A percentile compares a stretch with the other conserved stretches of the same genome.
Evolutionary conservation across 768 basidiomycete species (phyloP).

Genomic region (Boletus sp.): DNA sequence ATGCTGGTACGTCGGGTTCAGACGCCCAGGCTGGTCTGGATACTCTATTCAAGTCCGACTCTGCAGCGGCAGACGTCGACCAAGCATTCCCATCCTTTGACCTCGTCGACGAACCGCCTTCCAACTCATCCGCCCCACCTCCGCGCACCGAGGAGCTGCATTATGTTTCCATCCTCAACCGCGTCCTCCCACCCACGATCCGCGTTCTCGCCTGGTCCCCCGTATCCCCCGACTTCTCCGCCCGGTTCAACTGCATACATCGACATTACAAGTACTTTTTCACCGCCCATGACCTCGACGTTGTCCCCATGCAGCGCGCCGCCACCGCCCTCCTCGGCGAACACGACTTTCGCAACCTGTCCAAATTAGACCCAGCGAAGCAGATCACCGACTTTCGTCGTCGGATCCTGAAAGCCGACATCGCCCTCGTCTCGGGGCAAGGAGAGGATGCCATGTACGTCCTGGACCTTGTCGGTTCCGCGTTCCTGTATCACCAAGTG

Average conservation of each 20-base stretch:
- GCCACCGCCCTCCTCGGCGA: slow-evolving; percentile 74
- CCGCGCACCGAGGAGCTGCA: slow-evolving; percentile 54
- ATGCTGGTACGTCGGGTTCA: too few species aligned
- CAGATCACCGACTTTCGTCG: slow-evolving; percentile 82
- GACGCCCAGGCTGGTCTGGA: background rate
- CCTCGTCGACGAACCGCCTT: slow-evolving; percentile 38
- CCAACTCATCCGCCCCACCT: slow-evolving; percentile 31
- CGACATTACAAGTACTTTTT: slow-evolving; percentile 99
- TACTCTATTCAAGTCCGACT: background rate
- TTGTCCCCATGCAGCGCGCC: slow-evolving; percentile 72
- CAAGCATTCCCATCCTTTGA: slow-evolving; percentile 29
- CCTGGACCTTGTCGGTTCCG: slow-evolving; percentile 81
- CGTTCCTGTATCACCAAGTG: slow-evolving; percentile 95
- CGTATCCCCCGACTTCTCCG: slow-evolving; percentile 73
- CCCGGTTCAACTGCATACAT: slow-evolving; percentile 81
- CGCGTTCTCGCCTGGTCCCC: slow-evolving; percentile 95
- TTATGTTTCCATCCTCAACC: slow-evolving; percentile 81
- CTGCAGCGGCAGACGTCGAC: slow-evolving; percentile 5
- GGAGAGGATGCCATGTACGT: slow-evolving; percentile 51
- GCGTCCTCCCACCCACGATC: slow-evolving; percentile 84
- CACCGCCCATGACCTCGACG: slow-evolving; percentile 61
- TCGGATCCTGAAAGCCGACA: slow-evolving; percentile 62
- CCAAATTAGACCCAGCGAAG: slow-evolving; percentile 89
- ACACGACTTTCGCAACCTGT: slow-evolving; percentile 95
- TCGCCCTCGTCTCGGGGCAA: slow-evolving; percentile 43